Evolutionary conservation across 352 stramenopile species (phyloP).

Genomic region (Pythium chondricola): DNA sequence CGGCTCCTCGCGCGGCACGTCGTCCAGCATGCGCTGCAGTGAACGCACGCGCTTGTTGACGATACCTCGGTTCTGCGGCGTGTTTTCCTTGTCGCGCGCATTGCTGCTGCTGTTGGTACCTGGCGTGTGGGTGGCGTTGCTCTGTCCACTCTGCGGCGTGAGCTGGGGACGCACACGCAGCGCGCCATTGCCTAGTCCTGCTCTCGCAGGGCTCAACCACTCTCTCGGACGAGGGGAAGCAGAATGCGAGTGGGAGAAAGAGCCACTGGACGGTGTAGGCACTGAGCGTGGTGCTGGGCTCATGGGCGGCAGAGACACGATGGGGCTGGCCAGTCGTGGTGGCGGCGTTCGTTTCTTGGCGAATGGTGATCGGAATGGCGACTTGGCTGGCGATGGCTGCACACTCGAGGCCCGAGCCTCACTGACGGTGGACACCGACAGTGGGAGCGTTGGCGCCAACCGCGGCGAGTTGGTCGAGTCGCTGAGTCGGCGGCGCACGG

Average conservation of each 20-base stretch:
- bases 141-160: conserved; percentile 13
- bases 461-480: conserved; percentile 42
- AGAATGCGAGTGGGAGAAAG: conserved; percentile 4
- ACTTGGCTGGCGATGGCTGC: conserved; percentile 50
- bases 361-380: conserved; percentile 70
- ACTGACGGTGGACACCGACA: conserved; percentile 35
- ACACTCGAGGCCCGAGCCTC: conserved; percentile 23
- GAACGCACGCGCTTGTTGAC: conserved; percentile 75
- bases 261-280: background rate
- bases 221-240: conserved; percentile 37
- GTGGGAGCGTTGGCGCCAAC: conserved; percentile 35
- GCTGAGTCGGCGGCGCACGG: conserved; percentile 32
- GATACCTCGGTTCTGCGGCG: conserved; percentile 21
- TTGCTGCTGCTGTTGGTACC: background rate
- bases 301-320: conserved; percentile 16
- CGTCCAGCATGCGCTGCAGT: conserved; percentile 69
- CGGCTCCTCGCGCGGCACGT: conserved; percentile 34
- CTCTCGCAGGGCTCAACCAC: conserved; percentile 60
- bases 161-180: conserved; percentile 9
- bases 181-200: background rate
- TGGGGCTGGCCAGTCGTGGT: conserved; percentile 16
- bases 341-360: conserved; percentile 53
- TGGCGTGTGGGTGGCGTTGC: conserved; percentile 9
- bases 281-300: conserved; percentile 6
- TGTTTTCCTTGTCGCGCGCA: conserved; percentile 16